Conservation (phyloP, 495 filamentous ascomycete genomes). For the Podospora pseudoanserina region DNA sequence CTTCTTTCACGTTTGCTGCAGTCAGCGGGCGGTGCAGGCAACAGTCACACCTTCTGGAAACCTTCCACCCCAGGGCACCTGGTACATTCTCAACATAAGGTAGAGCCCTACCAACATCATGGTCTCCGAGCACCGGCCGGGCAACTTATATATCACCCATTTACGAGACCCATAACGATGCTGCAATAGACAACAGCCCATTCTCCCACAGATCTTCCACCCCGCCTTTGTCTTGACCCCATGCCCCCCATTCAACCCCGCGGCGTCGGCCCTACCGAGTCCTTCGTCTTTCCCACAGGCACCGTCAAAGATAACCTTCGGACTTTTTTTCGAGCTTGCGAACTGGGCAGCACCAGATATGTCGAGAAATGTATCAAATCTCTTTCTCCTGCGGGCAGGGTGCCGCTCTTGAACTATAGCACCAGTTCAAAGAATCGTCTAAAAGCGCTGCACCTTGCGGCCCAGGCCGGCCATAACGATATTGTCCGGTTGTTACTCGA, state of each 20-base stretch:
- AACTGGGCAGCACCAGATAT: background rate
- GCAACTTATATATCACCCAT: no score
- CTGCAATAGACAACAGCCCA: background rate
- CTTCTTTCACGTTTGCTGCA: background rate
- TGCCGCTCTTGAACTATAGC: background rate
- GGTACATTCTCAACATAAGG: no score
- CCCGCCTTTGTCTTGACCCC: background rate
- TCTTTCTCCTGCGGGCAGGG: background rate
- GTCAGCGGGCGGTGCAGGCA: background rate
- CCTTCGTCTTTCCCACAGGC: background rate
- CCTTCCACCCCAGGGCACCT: no score
- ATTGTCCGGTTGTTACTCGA: background rate
- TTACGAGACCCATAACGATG: no score
- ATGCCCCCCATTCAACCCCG: background rate
- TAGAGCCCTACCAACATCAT: no score
- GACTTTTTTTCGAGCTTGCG: background rate
- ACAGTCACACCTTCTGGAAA: background rate
- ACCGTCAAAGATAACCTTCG: background rate
- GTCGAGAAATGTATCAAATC: background rate
- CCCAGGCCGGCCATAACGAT: background rate
- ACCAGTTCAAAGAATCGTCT: background rate
- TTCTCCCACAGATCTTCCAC: background rate
- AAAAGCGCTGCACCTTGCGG: background rate
- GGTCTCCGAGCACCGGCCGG: no score
- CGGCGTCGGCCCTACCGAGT: background rate